phyloP scores from a whole-genome alignment of 371 early-diverging fungal genomes.

The Mortierella sp. region DNA sequence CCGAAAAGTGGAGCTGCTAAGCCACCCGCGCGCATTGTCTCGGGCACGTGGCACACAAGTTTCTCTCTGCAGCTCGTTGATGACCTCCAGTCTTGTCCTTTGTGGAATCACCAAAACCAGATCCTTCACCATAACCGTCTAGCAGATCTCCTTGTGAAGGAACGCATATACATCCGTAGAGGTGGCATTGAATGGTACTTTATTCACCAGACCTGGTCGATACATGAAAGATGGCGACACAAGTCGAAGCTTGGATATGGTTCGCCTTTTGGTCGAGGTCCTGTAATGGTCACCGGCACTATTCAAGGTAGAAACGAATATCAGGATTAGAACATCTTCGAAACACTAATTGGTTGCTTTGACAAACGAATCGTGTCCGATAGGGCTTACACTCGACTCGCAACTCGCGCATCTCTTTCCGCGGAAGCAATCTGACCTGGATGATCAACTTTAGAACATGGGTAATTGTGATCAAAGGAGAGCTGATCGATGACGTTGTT shows the following conservation, averaged over 20 bases:
- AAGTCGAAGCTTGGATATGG: constrained; percentile 24
- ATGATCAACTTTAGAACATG: constrained; percentile 24
- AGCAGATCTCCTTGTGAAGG: too few relatives aligned
- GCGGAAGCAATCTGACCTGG: constrained; percentile 7
- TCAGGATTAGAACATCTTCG: too few relatives aligned
- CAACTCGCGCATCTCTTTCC: neutral
- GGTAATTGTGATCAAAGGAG: constrained; percentile 9
- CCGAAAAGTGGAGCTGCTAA: too few relatives aligned
- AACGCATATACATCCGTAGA: too few relatives aligned
- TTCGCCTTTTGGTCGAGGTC: constrained; percentile 27
- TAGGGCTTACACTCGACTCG: constrained; percentile 33
- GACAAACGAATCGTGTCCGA: too few relatives aligned
- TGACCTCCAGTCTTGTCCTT: too few relatives aligned
- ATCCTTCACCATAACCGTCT: too few relatives aligned
- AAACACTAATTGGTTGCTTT: too few relatives aligned
- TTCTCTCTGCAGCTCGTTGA: too few relatives aligned
- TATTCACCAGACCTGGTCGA: constrained; percentile 10
- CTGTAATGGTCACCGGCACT: constrained; percentile 34
- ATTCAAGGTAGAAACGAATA: neutral
- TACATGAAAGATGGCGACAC: constrained; percentile 8
- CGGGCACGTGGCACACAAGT: too few relatives aligned
- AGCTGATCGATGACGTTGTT: constrained; percentile 10
- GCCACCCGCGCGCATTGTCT: too few relatives aligned
- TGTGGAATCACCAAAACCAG: too few relatives aligned
- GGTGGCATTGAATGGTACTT: neutral